Base-by-base conservation (phyloP, 257 asterid species). In the Asclepias syriaca region DNA sequence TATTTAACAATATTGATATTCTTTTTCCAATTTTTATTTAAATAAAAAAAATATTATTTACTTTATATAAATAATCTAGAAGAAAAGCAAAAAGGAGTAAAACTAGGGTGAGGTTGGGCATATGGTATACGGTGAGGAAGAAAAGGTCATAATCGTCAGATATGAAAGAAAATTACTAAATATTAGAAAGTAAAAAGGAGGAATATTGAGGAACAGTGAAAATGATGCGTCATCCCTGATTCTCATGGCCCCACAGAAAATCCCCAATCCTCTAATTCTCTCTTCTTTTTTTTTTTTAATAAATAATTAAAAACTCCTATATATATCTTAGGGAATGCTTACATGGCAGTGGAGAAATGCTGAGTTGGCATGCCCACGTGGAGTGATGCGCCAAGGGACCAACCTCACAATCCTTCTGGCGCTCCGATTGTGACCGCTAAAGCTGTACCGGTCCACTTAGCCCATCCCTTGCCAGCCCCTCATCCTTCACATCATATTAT, bases 351-450 rank as follows among this genome's bases (percentile, higher is more conserved):
- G 70, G 75, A 39, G 73, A 65, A 69, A 55, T n/a, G 82, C 77
- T 77, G 89, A 86, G 72, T 77, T 12, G 81, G 80, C 39, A 50
- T 8, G 81, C 74, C 80, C 90, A 88, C 88, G 96, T 84, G 92
- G 96, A 85, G 82, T 69, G 85, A 71, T 77, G 86, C 76, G 55
- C 64, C 72, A 78, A 21, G 72, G 83, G 80, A 75, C 80, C 80
- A 67, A 22, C 68, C 50, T 65, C 79, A 78, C 83, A 63, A 56
- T 66, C 66, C 73, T 45, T 57, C 74, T 58, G 68, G 71, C 74
- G 3, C 54, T 66, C 27, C 50, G 80, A 75, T 68, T 72, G 77
- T 21, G 86, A 85, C 77, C 57, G 22, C 72, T 21, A 67, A 21
- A 63, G 69, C 80, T 71, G 83, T 59, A 79, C 73, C 85, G 87